Conservation (phyloP, 495 filamentous ascomycete species). For the Xylaria palmicola region DNA sequence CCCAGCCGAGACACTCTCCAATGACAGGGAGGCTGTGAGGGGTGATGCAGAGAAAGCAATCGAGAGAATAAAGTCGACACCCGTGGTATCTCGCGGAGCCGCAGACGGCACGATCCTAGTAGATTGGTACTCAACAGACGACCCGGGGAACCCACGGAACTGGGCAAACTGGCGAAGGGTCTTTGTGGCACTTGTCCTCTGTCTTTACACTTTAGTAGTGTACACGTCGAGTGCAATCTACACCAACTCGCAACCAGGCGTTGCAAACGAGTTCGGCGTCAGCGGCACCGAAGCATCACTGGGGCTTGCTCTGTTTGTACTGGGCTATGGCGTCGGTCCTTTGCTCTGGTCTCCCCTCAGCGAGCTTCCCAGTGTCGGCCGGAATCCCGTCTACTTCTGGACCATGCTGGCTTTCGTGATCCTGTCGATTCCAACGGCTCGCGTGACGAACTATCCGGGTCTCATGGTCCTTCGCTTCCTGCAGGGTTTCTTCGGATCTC, state of each 20-base stretch:
- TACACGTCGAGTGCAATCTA: conserved; percentile 53
- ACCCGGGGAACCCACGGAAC: conserved; percentile 58
- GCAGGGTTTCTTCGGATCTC: conserved; percentile 70
- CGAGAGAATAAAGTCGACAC: conserved; percentile 47
- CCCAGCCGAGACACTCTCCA: conserved; percentile 33
- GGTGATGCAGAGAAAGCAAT: conserved; percentile 41
- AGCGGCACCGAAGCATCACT: conserved; percentile 54
- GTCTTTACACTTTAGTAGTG: conserved; percentile 50
- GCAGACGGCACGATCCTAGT: conserved; percentile 55
- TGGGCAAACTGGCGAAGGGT: conserved; percentile 43
- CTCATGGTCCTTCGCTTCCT: conserved; percentile 75
- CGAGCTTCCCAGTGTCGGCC: conserved; percentile 65
- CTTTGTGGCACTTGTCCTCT: conserved; percentile 50
- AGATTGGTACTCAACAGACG: conserved; percentile 55
- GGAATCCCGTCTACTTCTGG: conserved; percentile 67
- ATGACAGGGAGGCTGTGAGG: conserved; percentile 40
- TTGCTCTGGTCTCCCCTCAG: conserved; percentile 40
- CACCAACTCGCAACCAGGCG: conserved; percentile 43
- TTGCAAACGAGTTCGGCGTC: conserved; percentile 50
- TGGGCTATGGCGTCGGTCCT: conserved; percentile 59
- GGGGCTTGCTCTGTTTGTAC: conserved; percentile 55
- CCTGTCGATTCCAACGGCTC: conserved; percentile 71
- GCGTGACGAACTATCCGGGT: conserved; percentile 69
- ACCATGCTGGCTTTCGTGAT: conserved; percentile 72
- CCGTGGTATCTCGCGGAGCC: conserved; percentile 44